Conservation (phyloP, 2,329 filamentous ascomycete species). For the Phialophora macrospora region DNA sequence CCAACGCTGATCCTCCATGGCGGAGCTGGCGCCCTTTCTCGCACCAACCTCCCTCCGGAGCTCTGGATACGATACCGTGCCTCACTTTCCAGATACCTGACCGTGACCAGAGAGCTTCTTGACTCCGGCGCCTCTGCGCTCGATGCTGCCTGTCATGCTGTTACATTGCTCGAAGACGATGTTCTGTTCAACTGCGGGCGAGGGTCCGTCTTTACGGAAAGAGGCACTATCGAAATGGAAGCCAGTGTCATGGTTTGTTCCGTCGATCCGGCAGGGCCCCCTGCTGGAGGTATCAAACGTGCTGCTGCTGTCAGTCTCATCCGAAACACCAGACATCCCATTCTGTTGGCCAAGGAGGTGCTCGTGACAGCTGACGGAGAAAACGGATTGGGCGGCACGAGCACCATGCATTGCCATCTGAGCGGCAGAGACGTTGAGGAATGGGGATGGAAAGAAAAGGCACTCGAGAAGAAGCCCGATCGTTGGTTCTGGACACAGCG, state of each 20-base stretch:
- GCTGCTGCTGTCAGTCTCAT: constrained; percentile 78
- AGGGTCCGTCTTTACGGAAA: constrained; percentile 84
- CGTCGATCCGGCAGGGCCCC: constrained; percentile 33
- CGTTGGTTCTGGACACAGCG: constrained; percentile 78
- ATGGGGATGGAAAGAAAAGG: constrained; percentile 63
- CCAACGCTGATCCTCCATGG: constrained; percentile 73
- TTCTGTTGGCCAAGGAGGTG: constrained; percentile 72
- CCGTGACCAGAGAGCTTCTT: constrained; percentile 51
- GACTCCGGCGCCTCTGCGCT: constrained; percentile 60
- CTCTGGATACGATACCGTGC: constrained; percentile 64
- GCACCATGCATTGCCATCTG: constrained; percentile 66
- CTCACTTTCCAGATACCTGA: constrained; percentile 67
- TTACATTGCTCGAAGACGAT: constrained; percentile 76
- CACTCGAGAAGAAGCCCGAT: constrained; percentile 70
- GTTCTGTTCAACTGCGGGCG: constrained; percentile 82
- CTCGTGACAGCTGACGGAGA: constrained; percentile 69
- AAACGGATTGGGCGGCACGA: constrained; percentile 44
- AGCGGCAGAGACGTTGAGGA: constrained; percentile 70
- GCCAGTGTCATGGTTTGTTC: constrained; percentile 81
- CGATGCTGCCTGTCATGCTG: constrained; percentile 75
- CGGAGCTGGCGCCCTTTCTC: constrained; percentile 72
- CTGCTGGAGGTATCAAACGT: constrained; percentile 62
- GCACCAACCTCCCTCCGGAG: constrained; percentile 61
- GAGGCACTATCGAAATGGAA: constrained; percentile 83
- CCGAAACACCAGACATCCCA: constrained; percentile 75